These are phyloP conservation scores for Rutstroemia sp. DNA, from an alignment of 2,329 filamentous ascomycete genomes.

Conservation along the genomic window DNA sequence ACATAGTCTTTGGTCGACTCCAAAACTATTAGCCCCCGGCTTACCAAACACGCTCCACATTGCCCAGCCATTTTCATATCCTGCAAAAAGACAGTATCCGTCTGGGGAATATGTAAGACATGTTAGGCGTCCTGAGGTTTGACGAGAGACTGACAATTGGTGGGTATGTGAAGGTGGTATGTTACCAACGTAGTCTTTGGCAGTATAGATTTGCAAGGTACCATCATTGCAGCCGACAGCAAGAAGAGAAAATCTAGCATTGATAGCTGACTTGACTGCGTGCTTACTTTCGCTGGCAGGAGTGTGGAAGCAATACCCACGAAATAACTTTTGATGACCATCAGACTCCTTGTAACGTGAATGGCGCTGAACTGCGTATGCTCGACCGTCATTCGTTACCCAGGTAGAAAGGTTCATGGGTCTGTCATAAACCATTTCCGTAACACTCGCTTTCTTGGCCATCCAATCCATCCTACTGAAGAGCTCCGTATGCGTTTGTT, in stretches of 20 bases:
- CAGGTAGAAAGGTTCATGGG: slow-evolving; percentile 95
- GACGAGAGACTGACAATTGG: slow-evolving; percentile 57
- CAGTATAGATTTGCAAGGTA: slow-evolving; percentile 80
- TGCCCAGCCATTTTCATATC: slow-evolving; percentile 87
- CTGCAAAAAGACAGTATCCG: slow-evolving; percentile 91
- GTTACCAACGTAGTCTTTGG: slow-evolving; percentile 87
- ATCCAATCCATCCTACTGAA: slow-evolving; percentile 83
- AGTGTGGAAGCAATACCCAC: slow-evolving; percentile 82
- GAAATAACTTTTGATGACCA: slow-evolving; percentile 60
- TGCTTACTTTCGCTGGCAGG: slow-evolving; percentile 52
- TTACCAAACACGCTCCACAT: slow-evolving; percentile 98
- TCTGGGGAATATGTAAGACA: slow-evolving; percentile 85
- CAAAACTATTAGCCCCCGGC: slow-evolving; percentile 76
- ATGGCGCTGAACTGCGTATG: slow-evolving; percentile 79
- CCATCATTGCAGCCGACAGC: slow-evolving; percentile 79
- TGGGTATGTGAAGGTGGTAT: slow-evolving; percentile 81
- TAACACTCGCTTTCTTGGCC: slow-evolving; percentile 66
- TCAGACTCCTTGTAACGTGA: slow-evolving; percentile 37
- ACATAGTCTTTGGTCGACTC: slow-evolving; percentile 56
- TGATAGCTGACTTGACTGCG: slow-evolving; percentile 74
- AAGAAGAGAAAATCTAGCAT: slow-evolving; percentile 89
- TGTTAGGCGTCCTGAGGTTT: slow-evolving; percentile 62
- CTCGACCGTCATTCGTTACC: slow-evolving; percentile 81
- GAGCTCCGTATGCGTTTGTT: slow-evolving; percentile 85
- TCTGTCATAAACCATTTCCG: slow-evolving; percentile 86